Evolutionary conservation across 441 rosid genomes (phyloP).

Genomic region (Mallotus japonicus): DNA sequence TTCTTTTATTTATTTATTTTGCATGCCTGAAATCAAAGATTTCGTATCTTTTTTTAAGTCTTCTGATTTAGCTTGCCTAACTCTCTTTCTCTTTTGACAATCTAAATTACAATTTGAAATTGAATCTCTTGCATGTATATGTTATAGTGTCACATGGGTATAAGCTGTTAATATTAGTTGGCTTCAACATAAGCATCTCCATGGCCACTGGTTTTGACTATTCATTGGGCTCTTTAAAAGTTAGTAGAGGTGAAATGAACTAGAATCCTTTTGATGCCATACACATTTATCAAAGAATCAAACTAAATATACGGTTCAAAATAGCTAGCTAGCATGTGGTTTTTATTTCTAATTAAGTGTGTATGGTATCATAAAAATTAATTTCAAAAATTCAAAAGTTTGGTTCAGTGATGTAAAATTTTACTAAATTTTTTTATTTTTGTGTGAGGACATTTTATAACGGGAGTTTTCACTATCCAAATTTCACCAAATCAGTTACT

Average conservation of each 20-base stretch:
- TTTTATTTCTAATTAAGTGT: background rate
- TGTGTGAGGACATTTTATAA: too few relatives aligned
- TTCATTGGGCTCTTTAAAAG: background rate
- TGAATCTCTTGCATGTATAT: background rate
- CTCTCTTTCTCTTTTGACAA: slow-evolving; percentile 14
- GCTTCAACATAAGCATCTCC: slow-evolving; percentile 8
- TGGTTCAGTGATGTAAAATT: too few relatives aligned
- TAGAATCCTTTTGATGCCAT: slow-evolving; percentile 3
- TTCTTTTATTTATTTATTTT: background rate
- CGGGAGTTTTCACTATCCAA: too few relatives aligned
- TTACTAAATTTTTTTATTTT: too few relatives aligned
- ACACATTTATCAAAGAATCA: background rate
- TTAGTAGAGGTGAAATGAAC: slow-evolving; percentile 11
- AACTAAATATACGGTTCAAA: too few relatives aligned
- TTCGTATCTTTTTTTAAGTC: background rate
- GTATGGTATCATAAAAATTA: background rate
- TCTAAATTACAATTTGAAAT: background rate
- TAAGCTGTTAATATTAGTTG: background rate
- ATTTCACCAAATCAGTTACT: too few relatives aligned
- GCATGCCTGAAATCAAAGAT: background rate
- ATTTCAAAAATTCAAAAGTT: background rate
- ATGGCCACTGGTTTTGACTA: slow-evolving; percentile 14
- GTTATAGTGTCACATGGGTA: background rate
- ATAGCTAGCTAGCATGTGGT: background rate
- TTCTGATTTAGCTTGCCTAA: slow-evolving; percentile 10